Base-by-base conservation (phyloP, 2,329 filamentous ascomycete species). In the Cordyceps cicadae region DNA sequence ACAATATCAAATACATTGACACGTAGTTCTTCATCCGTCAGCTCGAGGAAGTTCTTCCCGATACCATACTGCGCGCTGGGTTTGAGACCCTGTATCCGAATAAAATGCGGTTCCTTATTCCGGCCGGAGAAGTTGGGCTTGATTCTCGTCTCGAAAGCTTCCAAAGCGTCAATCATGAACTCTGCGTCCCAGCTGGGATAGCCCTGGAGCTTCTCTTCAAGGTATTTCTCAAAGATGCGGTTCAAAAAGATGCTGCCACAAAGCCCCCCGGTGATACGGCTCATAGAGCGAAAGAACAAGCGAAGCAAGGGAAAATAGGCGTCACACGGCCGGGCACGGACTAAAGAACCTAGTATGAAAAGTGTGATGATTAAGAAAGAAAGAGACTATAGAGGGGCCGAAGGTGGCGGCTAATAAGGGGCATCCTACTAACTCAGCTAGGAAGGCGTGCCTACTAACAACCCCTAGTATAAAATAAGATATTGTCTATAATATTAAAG, bases 1-100 rank as follows among this genome's bases (percentile, higher is more conserved):
- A 54, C 51, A 19, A 34, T 41, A 34, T 54, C 51, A 41, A 54
- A 54, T 54, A 54, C 51, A 41, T 54, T 54, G 51, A 54, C n/a
- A 26, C 51, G 19, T 17, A 54, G 32, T 41, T 54, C 51, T 41
- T 54, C 34, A n/a, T 54, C 51, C 41, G 51, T 54, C 51, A 54
- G n/a, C 32, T 54, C 51, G 17, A 54, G 51, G 5, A 54, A 11
- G 24, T 54, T 54, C 32, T 54, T 54, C 51, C 26, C 4, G 41
- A 54, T 41, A 4, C 51, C 51, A 54, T 54, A 19, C 17, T n/a
- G 51, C 51, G 26, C 9, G 51, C 51, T 54, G 24, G n/a, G 32
- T n/a, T 39, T 21, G 34, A 41, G 51, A 54, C 51, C 51, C 34
- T 41, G 32, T 41, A 54, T 54, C 51, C 51, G 26, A 34, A 54